Evolutionary conservation across 495 filamentous ascomycete genomes (phyloP).

Genomic region (Penicillium fimorum): DNA sequence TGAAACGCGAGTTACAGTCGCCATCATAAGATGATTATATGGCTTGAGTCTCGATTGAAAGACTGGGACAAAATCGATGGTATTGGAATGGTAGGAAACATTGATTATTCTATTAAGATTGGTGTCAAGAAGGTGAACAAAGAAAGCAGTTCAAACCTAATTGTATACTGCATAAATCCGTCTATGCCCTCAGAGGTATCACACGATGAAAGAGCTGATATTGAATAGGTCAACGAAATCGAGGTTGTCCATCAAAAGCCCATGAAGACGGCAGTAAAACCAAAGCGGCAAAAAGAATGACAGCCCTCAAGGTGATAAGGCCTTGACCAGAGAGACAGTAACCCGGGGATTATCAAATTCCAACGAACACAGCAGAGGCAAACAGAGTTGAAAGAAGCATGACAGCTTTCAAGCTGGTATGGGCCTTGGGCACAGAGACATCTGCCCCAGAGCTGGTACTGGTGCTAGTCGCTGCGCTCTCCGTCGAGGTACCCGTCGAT

Average conservation of each 20-base stretch:
- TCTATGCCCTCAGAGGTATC: neutral
- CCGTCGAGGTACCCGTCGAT: neutral
- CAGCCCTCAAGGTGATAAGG: neutral
- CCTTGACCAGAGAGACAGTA: neutral
- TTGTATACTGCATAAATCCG: neutral
- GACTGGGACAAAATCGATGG: neutral
- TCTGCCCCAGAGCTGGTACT: neutral
- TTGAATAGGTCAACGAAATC: neutral
- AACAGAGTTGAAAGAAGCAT: slow-evolving; percentile 6
- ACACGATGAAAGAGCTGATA: neutral
- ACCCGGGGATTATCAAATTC: neutral
- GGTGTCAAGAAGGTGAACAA: neutral
- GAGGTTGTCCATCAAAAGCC: neutral
- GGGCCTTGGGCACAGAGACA: neutral
- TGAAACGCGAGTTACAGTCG: neutral
- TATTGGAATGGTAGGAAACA: neutral
- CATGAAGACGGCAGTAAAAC: neutral
- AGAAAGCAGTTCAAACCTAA: neutral
- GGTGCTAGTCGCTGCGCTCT: neutral
- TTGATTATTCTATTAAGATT: neutral
- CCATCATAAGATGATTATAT: neutral
- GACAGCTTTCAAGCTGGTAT: slow-evolving; percentile 1
- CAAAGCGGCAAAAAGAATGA: neutral
- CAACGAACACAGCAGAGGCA: neutral
- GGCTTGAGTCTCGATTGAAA: neutral